Conservation (phyloP, 2,329 filamentous ascomycete species). For the Emergomyces orientalis region DNA sequence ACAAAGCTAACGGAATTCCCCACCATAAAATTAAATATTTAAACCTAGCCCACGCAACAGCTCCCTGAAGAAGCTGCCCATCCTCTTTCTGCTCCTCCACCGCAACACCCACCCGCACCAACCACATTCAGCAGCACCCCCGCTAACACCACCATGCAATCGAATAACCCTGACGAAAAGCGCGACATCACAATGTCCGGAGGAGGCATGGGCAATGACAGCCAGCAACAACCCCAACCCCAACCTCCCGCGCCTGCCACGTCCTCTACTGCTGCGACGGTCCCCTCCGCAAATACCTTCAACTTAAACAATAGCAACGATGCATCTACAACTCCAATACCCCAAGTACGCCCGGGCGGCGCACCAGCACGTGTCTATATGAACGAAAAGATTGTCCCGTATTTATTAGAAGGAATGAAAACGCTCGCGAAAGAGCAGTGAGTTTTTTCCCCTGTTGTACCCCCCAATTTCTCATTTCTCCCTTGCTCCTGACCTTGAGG, state of each 20-base stretch:
- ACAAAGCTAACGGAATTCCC: constrained; percentile 2
- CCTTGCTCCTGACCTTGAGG: background rate
- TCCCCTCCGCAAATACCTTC: background rate
- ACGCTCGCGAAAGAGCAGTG: constrained; percentile 60
- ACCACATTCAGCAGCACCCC: background rate
- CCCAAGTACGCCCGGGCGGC: constrained; percentile 49
- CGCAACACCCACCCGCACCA: background rate
- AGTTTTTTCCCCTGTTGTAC: constrained; percentile 25
- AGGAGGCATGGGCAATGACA: constrained; percentile 1
- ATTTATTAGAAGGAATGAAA: constrained; percentile 67
- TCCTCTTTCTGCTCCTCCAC: constrained; percentile 11
- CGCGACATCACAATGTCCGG: constrained; percentile 14
- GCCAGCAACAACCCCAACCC: background rate
- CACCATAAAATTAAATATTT: background rate
- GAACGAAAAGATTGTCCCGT: constrained; percentile 60
- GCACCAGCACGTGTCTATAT: constrained; percentile 62
- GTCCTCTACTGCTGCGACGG: background rate
- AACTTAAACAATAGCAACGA: background rate
- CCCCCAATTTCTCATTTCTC: background rate
- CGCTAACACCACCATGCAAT: background rate
- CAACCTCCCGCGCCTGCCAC: background rate
- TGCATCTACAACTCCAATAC: constrained; percentile 6
- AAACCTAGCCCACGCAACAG: background rate
- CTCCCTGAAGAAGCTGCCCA: constrained; percentile 4
- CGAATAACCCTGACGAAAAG: constrained; percentile 10